phyloP scores from a whole-genome alignment of 2,329 filamentous ascomycete species.

The Stachybotrys chartarum region DNA sequence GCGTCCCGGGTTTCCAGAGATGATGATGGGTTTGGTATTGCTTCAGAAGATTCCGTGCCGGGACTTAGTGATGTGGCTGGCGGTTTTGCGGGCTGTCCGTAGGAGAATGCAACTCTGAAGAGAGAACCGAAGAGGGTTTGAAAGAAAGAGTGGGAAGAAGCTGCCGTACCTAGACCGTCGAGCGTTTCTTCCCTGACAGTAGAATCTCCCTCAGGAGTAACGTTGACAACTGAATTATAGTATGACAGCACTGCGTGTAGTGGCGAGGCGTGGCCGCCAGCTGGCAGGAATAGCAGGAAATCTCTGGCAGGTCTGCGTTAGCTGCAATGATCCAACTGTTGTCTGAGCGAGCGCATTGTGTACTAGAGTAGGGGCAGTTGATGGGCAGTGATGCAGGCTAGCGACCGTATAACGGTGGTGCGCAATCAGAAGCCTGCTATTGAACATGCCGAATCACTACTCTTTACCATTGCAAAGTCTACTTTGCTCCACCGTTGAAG shows the following conservation, averaged over 20 bases:
- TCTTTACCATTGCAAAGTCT: conserved; percentile 2
- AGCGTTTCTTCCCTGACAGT: conserved; percentile 84
- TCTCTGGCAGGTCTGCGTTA: conserved; percentile 48
- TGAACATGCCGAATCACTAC: not conserved
- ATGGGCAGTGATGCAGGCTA: too few species aligned
- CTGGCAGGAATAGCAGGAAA: conserved; percentile 84
- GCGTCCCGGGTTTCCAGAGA: not conserved
- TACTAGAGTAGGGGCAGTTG: too few species aligned
- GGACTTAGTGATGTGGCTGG: conserved; percentile 6
- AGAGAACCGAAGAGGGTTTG: conserved; percentile 70
- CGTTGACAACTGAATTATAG: conserved; percentile 80
- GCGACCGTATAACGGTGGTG: not conserved
- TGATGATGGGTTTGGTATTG: not conserved
- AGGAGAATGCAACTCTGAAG: conserved; percentile 55
- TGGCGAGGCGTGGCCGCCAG: conserved; percentile 55
- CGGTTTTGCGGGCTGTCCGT: conserved; percentile 23
- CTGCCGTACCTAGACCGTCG: conserved; percentile 86
- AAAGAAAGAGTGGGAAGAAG: conserved; percentile 48
- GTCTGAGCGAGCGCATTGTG: too few species aligned
- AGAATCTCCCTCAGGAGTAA: conserved; percentile 92
- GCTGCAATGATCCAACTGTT: not conserved
- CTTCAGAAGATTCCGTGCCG: not conserved
- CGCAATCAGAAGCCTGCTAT: not conserved
- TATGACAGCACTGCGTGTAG: conserved; percentile 82
- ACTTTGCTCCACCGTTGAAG: conserved; percentile 8